Base-by-base conservation (phyloP, 2,329 filamentous ascomycete genomes). In the Daldinia sp. region DNA sequence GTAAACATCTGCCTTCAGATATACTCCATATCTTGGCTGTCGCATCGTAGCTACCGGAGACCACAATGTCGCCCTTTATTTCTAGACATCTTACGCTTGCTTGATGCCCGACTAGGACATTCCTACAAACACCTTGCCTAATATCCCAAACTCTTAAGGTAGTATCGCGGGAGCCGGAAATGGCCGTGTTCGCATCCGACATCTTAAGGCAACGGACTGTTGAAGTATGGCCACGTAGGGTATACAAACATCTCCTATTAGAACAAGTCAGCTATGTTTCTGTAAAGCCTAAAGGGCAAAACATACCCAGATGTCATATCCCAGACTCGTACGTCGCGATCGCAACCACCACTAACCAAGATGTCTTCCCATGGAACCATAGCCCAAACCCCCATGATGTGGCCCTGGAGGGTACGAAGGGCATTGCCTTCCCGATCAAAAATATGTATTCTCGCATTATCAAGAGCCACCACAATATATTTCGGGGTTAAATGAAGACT, bases 351-450 rank as follows among this genome's bases (percentile, higher is more conserved):
- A 72, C 93, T 97, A 63, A 99, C 95, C 64, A 99, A 84, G 54
- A 92, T 90, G 76, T 99, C 94, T 62, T 92, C 94, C 92, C 94
- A 97, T 5, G 95, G 95, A 21, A 99, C 93, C 94, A 99, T 98
- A 49, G 95, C 95, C 95, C 95, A 99, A 17, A 99, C 95, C 37
- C 95, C 95, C 95, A 99, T 99, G 43, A 98, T 92, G 79, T 99
- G 95, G 9, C 95, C 95, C 74, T 95, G 90, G 25, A 99, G 81
- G 2, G 93, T 97, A 75, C 93, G 92, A 71, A 96, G 89, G 67
- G 93, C 88, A 70, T 93, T 89, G 30, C 95, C 95, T 69, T 95
- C 88, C 0, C 93, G 94, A 76, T 98, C 92, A 75, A 98, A 99
- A 23, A 99, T 94, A 77, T 99, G 95, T 45, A 99, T 99, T 81